These are phyloP conservation scores for Emmonsia crescens DNA, from an alignment of 2,329 filamentous ascomycete species.

Conservation along the genomic window DNA sequence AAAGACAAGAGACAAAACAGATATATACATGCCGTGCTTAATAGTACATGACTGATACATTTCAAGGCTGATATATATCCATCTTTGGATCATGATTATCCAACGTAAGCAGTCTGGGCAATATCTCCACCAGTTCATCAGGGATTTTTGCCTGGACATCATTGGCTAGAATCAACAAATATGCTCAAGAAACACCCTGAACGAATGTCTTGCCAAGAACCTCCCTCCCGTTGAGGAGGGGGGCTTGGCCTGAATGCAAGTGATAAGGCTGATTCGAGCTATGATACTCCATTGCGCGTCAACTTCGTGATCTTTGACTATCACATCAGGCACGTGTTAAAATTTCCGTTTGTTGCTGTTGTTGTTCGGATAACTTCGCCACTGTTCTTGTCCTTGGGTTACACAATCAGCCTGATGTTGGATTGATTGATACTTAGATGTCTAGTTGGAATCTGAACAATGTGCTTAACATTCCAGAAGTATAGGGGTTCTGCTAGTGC, in stretches of 20 bases:
- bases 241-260: not conserved
- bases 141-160: not conserved
- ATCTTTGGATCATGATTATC: not conserved
- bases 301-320: not conserved
- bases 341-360: not conserved
- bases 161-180: not conserved
- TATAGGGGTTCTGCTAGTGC: not conserved
- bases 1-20: not conserved
- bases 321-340: not conserved
- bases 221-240: no score
- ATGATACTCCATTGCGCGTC: not conserved
- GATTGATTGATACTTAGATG: not conserved
- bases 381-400: not conserved
- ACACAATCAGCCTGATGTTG: not conserved
- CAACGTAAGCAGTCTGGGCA: not conserved
- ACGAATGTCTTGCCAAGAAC: not conserved
- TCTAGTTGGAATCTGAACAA: not conserved
- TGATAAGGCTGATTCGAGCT: not conserved
- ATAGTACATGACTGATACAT: not conserved
- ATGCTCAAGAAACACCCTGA: not conserved
- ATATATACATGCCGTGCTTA: not conserved
- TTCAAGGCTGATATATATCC: not conserved
- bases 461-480: not conserved
- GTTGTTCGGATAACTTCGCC: not conserved
- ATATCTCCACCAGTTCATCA: not conserved